A percentile compares a stretch with the other conserved stretches of the same genome.
phyloP scores from a whole-genome alignment of 2,329 filamentous ascomycete species.

The Alternaria novae-zelandiae region DNA sequence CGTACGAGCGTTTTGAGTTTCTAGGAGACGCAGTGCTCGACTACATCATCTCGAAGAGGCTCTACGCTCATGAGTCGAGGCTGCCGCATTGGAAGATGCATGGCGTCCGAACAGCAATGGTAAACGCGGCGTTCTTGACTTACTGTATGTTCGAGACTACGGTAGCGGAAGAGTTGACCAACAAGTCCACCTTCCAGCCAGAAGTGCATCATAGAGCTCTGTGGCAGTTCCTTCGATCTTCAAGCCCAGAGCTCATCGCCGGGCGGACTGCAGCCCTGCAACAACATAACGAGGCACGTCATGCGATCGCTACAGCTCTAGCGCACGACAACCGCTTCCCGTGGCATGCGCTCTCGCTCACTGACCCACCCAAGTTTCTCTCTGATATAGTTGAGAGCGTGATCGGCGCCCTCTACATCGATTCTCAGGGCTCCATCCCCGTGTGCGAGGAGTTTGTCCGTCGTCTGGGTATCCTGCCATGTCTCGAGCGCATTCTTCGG shows the following conservation, averaged over 20 bases:
- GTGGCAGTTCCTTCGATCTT: constrained; percentile 74
- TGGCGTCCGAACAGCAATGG: constrained; percentile 73
- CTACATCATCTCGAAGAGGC: constrained; percentile 69
- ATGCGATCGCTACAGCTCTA: constrained; percentile 60
- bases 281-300: constrained; percentile 59
- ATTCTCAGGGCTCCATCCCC: constrained; percentile 54
- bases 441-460: constrained; percentile 67
- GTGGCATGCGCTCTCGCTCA: constrained; percentile 72
- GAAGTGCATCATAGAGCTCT: constrained; percentile 54
- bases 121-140: constrained; percentile 80
- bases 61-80: constrained; percentile 61
- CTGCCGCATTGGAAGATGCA: constrained; percentile 72
- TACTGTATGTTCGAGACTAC: constrained; percentile 72
- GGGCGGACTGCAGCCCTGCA: constrained; percentile 54
- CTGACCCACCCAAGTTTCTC: constrained; percentile 50
- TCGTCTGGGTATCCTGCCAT: constrained; percentile 68
- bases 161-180: constrained; percentile 43
- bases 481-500: constrained; percentile 66
- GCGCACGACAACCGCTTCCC: constrained; percentile 66
- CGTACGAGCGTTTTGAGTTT: constrained; percentile 82
- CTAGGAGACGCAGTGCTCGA: constrained; percentile 88
- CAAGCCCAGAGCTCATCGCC: constrained; percentile 55
- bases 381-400: constrained; percentile 73
- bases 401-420: constrained; percentile 83
- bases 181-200: constrained; percentile 41